Evolutionary conservation across 2,329 filamentous ascomycete genomes (phyloP).

Genomic region (Venturia effusa): DNA sequence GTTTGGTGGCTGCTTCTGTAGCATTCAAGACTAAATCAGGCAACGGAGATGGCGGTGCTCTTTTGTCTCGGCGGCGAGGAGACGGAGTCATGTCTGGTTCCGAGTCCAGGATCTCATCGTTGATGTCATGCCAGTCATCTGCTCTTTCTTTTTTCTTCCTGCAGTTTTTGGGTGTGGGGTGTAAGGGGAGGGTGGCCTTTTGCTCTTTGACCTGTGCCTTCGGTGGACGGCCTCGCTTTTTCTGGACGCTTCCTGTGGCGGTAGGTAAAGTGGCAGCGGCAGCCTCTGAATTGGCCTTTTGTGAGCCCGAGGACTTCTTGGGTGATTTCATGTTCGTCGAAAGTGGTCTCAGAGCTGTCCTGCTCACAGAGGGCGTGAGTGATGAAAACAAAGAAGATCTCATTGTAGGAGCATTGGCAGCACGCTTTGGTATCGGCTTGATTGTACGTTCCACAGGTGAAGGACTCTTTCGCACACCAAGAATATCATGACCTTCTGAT

Average conservation of each 20-base stretch:
- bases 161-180: background rate
- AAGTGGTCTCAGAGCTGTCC: background rate
- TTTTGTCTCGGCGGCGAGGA: slow-evolving; percentile 20
- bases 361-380: background rate
- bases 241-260: slow-evolving; percentile 14
- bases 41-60: background rate
- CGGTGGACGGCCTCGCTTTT: slow-evolving; percentile 16
- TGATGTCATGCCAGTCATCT: slow-evolving; percentile 12
- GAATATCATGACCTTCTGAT: background rate
- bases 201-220: slow-evolving; percentile 15
- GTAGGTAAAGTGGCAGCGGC: background rate
- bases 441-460: background rate
- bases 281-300: background rate
- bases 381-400: background rate
- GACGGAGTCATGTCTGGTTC: slow-evolving; percentile 28
- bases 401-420: background rate
- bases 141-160: background rate
- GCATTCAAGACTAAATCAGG: background rate
- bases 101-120: slow-evolving; percentile 28
- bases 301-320: background rate
- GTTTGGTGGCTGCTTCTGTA: background rate
- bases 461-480: background rate
- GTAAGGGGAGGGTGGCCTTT: background rate
- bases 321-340: slow-evolving; percentile 5
- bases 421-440: background rate